Conservation (phyloP, 1,284 basidiomycete species). For the Cryptococcus hybrid region DNA sequence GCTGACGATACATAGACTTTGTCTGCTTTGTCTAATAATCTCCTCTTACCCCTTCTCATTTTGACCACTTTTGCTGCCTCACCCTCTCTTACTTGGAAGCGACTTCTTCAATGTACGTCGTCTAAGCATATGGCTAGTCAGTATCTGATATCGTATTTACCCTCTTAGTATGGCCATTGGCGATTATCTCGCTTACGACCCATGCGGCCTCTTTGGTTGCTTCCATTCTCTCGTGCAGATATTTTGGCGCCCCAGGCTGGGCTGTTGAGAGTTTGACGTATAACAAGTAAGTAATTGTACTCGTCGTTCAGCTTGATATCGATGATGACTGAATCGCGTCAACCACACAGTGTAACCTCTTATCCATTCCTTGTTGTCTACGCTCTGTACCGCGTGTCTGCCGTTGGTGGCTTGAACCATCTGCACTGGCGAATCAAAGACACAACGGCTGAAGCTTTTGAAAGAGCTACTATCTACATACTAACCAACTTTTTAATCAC, state of each 20-base stretch:
- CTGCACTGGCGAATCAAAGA: conserved; percentile 39
- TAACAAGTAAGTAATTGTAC: conserved; percentile 35
- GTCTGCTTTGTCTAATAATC: conserved; percentile 16
- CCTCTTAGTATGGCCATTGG: conserved; percentile 35
- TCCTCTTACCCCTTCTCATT: conserved; percentile 36
- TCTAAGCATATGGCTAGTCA: background rate
- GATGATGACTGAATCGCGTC: background rate
- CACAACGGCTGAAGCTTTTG: conserved; percentile 13
- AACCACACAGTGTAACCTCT: conserved; percentile 29
- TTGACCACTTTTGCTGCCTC: conserved; percentile 37
- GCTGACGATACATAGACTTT: conserved; percentile 15
- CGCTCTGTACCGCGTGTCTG: conserved; percentile 25
- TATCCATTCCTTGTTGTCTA: conserved; percentile 38
- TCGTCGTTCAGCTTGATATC: background rate
- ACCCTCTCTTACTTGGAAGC: conserved; percentile 19
- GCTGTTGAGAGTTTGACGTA: conserved; percentile 31
- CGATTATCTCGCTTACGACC: conserved; percentile 31
- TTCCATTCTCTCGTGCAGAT: conserved; percentile 22
- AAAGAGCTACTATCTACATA: conserved; percentile 31
- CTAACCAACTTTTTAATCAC: conserved; percentile 34
- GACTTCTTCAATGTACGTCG: conserved; percentile 27
- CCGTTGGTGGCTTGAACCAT: conserved; percentile 22
- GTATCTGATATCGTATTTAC: background rate
- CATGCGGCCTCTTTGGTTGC: conserved; percentile 32
- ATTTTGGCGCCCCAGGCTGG: conserved; percentile 29